Base-by-base conservation (phyloP, 2,329 filamentous ascomycete genomes). In the Canariomyces notabilis region DNA sequence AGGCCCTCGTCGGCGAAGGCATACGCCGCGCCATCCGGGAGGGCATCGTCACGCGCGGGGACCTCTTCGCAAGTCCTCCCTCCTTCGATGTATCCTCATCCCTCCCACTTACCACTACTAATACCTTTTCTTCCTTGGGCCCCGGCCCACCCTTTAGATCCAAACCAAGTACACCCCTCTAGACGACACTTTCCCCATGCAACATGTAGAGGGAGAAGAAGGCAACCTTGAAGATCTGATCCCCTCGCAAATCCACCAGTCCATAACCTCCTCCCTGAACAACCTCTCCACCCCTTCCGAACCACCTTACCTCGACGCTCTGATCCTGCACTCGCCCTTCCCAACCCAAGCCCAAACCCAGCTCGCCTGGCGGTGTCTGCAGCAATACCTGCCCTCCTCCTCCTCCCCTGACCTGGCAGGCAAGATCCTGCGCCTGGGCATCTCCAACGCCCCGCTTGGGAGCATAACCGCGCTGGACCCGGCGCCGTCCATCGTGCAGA, bases 141-240 rank as follows among this genome's bases (percentile, higher is more conserved):
- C 37, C 46, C 40, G 8, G 9, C 18, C 5, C 5, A 37, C 43
- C 36, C 31, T 15, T 8, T 44, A 85, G 79, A 72, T 90, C 36
- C 87, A 94, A 74, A 90, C 87, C n/a, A 93, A 91, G 64, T 93
- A 84, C 68, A 88, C 85, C 1, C 74, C 83, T 0, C 64, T 79
- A 4, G 64, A 90, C 61, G 77, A 83, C 58, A 68, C 68, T 2
- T 58, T 65, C 18, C 64, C 66, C 33, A n/a, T n/a, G n/a, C n/a
- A n/a, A n/a, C n/a, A n/a, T n/a, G n/a, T n/a, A n/a, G n/a, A n/a
- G n/a, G n/a, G n/a, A n/a, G n/a, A n/a, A n/a, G n/a, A n/a, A n/a
- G n/a, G n/a, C n/a, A 72, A 79, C 39, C 84, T 85, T 0, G 88
- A 88, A 63, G 71, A 83, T 57, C 64, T 76, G 2, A 71, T 74